Conservation (phyloP, 208 protist genomes). For the Trypanosoma mega region DNA sequence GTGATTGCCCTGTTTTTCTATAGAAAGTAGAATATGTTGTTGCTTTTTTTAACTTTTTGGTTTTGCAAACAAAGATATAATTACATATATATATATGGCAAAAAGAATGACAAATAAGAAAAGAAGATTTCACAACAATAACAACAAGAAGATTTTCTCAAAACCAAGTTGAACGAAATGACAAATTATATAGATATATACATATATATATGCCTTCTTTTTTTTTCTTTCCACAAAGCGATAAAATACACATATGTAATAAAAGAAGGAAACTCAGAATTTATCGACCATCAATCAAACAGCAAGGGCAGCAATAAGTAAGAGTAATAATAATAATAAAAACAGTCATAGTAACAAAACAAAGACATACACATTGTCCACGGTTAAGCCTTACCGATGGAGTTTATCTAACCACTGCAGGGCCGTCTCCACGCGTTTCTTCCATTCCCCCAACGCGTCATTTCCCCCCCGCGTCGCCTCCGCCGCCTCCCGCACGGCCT, state of each 20-base stretch:
- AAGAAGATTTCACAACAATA: neutral
- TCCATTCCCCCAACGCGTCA: neutral
- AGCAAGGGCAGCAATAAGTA: no score
- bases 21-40: neutral
- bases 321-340: no score
- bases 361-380: no score
- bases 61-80: neutral
- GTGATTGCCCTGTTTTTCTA: neutral
- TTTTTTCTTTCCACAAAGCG: slow-evolving; percentile 1
- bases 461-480: neutral
- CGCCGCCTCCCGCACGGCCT: neutral
- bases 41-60: neutral
- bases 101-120: neutral
- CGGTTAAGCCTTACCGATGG: neutral
- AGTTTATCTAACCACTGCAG: slow-evolving; percentile 3
- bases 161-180: slow-evolving; percentile 6
- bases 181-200: neutral
- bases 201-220: neutral
- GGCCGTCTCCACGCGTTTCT: neutral
- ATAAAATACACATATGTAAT: no score
- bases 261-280: no score
- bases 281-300: no score
- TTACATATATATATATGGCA: slow-evolving; percentile 17
- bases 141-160: neutral
- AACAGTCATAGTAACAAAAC: no score